Evolutionary conservation across 116 monocot genomes (phyloP).

Genomic region (Iris pallida): DNA sequence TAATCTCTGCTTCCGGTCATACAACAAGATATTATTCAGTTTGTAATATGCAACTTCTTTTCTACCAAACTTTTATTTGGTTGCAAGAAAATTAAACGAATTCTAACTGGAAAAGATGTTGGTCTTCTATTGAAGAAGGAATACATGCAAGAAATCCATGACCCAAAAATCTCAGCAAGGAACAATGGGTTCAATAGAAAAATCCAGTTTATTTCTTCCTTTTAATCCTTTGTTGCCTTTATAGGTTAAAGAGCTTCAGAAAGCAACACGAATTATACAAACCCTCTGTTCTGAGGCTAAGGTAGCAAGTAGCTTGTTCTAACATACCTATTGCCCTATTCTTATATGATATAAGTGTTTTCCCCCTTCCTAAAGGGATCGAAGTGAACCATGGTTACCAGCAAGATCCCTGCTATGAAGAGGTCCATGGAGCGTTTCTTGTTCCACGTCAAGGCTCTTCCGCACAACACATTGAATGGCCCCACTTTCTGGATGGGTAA

Average conservation of each 20-base stretch:
- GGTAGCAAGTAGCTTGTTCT: conserved; percentile 25
- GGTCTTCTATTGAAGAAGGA: background rate
- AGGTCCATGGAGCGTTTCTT: conserved; percentile 88
- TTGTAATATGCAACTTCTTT: conserved; percentile 34
- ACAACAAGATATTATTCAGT: conserved; percentile 58
- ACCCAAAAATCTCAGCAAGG: too few species aligned
- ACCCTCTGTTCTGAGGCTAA: conserved; percentile 93
- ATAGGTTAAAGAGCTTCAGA: conserved; percentile 89
- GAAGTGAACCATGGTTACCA: conserved; percentile 75
- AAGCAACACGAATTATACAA: conserved; percentile 90
- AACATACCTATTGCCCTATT: background rate
- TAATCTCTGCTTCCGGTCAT: conserved; percentile 24
- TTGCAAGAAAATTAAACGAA: background rate
- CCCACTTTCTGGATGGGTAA: conserved; percentile 81
- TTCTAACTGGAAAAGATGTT: background rate
- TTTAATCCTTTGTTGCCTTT: conserved; percentile 1
- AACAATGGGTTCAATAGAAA: too few species aligned
- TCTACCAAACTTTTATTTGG: background rate
- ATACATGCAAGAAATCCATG: background rate
- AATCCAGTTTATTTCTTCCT: background rate
- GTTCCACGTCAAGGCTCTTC: conserved; percentile 83
- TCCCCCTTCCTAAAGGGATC: conserved; percentile 37
- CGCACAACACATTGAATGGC: conserved; percentile 61
- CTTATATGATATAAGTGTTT: background rate
- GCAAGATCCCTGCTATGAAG: conserved; percentile 86